Percentiles rank a stretch among this genome's conserved stretches.
phyloP scores from a whole-genome alignment of 1,284 basidiomycete genomes.

The Chalciporus sp. region DNA sequence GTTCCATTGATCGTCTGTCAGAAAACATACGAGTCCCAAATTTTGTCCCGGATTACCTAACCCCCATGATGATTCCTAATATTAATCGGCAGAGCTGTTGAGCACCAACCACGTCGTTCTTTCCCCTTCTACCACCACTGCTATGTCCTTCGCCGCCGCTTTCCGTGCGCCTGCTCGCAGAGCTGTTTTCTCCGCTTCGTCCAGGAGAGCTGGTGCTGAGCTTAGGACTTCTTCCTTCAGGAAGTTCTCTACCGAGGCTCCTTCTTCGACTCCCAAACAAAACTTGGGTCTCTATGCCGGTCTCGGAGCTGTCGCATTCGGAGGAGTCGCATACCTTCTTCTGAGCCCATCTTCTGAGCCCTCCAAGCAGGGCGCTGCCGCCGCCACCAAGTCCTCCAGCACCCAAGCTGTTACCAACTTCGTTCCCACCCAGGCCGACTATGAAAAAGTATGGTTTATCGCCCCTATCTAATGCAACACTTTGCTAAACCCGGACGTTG shows the following conservation, averaged over 20 bases:
- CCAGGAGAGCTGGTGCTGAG: conserved; percentile 29
- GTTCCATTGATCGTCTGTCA: neutral
- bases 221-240: conserved; percentile 44
- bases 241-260: conserved; percentile 57
- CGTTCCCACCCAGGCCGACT: conserved; percentile 76
- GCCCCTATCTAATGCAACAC: neutral
- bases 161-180: conserved; percentile 51
- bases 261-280: conserved; percentile 45
- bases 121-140: conserved; percentile 9
- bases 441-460: conserved; percentile 71
- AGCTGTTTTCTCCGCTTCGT: conserved; percentile 39
- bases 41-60: conserved; percentile 27
- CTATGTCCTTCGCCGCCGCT: conserved; percentile 51
- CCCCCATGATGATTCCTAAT: neutral
- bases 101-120: neutral
- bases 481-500: neutral
- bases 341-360: conserved; percentile 49
- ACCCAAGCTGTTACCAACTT: conserved; percentile 67
- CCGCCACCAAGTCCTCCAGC: conserved; percentile 57
- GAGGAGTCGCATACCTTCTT: conserved; percentile 57
- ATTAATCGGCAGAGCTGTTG: neutral
- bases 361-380: conserved; percentile 50
- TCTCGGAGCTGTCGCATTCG: conserved; percentile 52
- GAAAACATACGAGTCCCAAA: neutral
- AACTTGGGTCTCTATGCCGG: conserved; percentile 59